A percentile compares a stretch with the other conserved stretches of the same genome.
Conservation (phyloP, 306 rosid genomes). For the Mucuna pruriens region DNA sequence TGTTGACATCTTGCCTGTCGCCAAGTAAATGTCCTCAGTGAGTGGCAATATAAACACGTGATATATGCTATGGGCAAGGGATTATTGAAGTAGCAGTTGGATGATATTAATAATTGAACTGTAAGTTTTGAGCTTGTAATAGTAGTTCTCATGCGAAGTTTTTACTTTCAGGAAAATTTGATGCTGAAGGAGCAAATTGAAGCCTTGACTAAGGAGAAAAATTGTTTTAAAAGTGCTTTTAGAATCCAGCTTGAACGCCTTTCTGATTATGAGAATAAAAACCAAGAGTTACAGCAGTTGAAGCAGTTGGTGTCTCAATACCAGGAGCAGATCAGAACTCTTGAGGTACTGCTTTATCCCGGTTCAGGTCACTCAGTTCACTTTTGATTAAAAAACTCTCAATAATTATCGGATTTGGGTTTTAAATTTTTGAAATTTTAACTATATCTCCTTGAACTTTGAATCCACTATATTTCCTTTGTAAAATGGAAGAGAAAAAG, state of each 20-base stretch:
- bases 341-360: slow-evolving; percentile 66
- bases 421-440: background rate
- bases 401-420: background rate
- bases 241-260: slow-evolving; percentile 87
- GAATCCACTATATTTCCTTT: background rate
- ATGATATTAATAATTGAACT: background rate
- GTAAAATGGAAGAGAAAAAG: slow-evolving; percentile 1
- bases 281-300: slow-evolving; percentile 76
- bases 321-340: slow-evolving; percentile 87
- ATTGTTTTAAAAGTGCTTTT: slow-evolving; percentile 80
- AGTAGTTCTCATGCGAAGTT: slow-evolving; percentile 1
- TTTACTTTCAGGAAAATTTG: slow-evolving; percentile 73
- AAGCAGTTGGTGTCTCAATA: slow-evolving; percentile 83
- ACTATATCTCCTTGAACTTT: background rate
- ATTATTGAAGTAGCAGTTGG: background rate
- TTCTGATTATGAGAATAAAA: slow-evolving; percentile 69
- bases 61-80: background rate
- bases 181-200: slow-evolving; percentile 81
- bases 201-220: slow-evolving; percentile 71
- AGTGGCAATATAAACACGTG: background rate
- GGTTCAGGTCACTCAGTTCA: background rate
- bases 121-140: background rate
- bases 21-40: background rate
- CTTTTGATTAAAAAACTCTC: slow-evolving; percentile 3
- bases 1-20: background rate